Evolutionary conservation across 2,329 filamentous ascomycete species (phyloP).

Genomic region (Exophiala sp.): DNA sequence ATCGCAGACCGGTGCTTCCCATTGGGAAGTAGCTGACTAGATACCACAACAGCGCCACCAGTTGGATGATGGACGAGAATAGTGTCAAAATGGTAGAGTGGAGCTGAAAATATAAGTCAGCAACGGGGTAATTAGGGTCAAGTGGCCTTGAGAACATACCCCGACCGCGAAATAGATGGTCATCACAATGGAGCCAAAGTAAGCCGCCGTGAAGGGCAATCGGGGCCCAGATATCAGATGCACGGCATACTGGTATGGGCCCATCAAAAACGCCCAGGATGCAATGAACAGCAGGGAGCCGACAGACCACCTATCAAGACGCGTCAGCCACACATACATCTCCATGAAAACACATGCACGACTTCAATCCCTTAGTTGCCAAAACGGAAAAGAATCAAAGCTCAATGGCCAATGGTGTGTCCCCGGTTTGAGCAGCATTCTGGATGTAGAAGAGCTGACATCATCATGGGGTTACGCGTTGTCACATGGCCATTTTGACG

Average conservation of each 20-base stretch:
- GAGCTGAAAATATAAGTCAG: slow-evolving; percentile 87
- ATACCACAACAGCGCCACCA: slow-evolving; percentile 85
- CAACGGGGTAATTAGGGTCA: slow-evolving; percentile 86
- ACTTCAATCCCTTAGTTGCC: slow-evolving; percentile 7
- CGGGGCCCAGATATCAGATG: slow-evolving; percentile 82
- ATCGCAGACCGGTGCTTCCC: slow-evolving; percentile 81
- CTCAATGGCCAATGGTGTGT: slow-evolving; percentile 7
- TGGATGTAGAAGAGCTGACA: slow-evolving; percentile 26
- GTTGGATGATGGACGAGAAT: slow-evolving; percentile 76
- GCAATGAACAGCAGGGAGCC: slow-evolving; percentile 85
- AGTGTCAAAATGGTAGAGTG: slow-evolving; percentile 81
- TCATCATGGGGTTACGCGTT: slow-evolving; percentile 27
- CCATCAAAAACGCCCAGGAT: slow-evolving; percentile 94
- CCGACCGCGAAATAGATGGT: slow-evolving; percentile 91
- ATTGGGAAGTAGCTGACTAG: slow-evolving; percentile 97
- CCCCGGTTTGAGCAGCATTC: slow-evolving; percentile 7
- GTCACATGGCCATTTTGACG: slow-evolving; percentile 24
- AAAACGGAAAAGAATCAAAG: slow-evolving; percentile 7
- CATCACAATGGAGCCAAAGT: slow-evolving; percentile 87
- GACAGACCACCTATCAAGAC: slow-evolving; percentile 76
- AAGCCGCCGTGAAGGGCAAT: slow-evolving; percentile 87
- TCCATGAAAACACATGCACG: slow-evolving; percentile 23
- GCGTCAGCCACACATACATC: slow-evolving; percentile 22
- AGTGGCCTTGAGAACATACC: slow-evolving; percentile 72
- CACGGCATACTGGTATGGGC: slow-evolving; percentile 73